Conservation (phyloP, 805 yeast genomes). For the Wickerhamomyces ciferrii region DNA sequence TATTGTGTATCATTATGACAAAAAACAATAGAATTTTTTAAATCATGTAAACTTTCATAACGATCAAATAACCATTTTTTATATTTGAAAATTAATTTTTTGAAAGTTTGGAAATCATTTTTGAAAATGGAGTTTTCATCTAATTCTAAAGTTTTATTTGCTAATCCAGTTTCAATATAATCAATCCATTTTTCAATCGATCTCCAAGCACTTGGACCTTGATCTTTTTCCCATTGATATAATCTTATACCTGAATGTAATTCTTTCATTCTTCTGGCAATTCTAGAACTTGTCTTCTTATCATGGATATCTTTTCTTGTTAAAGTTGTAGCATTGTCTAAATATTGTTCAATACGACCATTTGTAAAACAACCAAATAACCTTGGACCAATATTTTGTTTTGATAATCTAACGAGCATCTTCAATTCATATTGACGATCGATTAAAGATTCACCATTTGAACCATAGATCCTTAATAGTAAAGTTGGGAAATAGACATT, state of each 20-base stretch:
- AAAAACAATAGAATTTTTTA: slow-evolving; percentile 56
- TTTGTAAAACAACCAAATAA: slow-evolving; percentile 85
- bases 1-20: slow-evolving; percentile 97
- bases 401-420: slow-evolving; percentile 67
- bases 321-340: slow-evolving; percentile 77
- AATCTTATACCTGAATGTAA: slow-evolving; percentile 77
- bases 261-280: slow-evolving; percentile 96
- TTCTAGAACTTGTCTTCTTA: slow-evolving; percentile 70
- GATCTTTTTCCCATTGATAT: slow-evolving; percentile 44
- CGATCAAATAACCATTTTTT: slow-evolving; percentile 53
- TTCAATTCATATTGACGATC: slow-evolving; percentile 80
- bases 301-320: slow-evolving; percentile 69
- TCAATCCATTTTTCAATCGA: slow-evolving; percentile 68
- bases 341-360: slow-evolving; percentile 91
- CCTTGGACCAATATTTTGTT: slow-evolving; percentile 80
- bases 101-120: slow-evolving; percentile 45
- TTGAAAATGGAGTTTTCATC: slow-evolving; percentile 35
- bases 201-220: slow-evolving; percentile 68
- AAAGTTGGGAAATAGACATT: slow-evolving; percentile 49
- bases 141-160: slow-evolving; percentile 31
- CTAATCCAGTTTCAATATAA: slow-evolving; percentile 38
- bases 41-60: slow-evolving; percentile 35
- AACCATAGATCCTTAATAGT: slow-evolving; percentile 81
- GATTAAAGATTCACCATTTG: slow-evolving; percentile 77
- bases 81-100: slow-evolving; percentile 44